phyloP scores from a whole-genome alignment of 768 basidiomycete genomes.

The Tephrocybe sp. region DNA sequence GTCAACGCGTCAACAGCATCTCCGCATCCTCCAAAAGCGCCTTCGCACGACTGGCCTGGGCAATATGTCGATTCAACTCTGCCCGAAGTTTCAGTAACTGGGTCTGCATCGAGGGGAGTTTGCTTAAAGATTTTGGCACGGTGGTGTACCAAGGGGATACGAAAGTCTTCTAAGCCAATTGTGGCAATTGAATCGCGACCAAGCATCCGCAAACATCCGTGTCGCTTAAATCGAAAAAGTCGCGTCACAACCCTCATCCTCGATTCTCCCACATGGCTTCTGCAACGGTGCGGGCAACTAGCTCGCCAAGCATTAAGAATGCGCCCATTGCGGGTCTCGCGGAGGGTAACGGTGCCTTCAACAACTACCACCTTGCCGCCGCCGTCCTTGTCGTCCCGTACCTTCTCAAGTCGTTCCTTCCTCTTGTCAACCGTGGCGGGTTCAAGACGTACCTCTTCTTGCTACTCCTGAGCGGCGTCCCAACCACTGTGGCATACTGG shows the following conservation, averaged over 20 bases:
- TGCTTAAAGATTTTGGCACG: conserved; percentile 66
- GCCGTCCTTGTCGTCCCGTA: conserved; percentile 82
- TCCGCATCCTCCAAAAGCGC: conserved; percentile 69
- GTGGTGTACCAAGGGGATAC: too few relatives aligned
- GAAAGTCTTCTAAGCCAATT: too few relatives aligned
- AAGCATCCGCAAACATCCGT: conserved; percentile 7
- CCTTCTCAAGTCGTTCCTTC: conserved; percentile 78
- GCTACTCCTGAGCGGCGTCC: conserved; percentile 69
- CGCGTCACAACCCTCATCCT: not conserved
- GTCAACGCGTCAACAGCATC: conserved; percentile 62
- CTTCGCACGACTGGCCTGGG: conserved; percentile 60
- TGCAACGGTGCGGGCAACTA: conserved; percentile 58
- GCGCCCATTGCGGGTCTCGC: conserved; percentile 79
- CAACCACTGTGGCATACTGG: conserved; percentile 89
- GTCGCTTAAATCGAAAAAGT: conserved; percentile 1
- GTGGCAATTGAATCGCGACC: too few relatives aligned
- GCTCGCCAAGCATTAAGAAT: conserved; percentile 78
- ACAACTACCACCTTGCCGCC: conserved; percentile 75
- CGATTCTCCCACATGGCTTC: conserved; percentile 35
- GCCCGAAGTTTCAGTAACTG: conserved; percentile 69
- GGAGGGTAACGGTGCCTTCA: conserved; percentile 86
- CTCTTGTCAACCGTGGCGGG: conserved; percentile 81
- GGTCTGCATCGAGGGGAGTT: conserved; percentile 46
- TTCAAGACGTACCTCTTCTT: conserved; percentile 87
- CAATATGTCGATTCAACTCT: conserved; percentile 61